Conservation (phyloP, 176 grass and related monocot species). For the Lolium perenne region DNA sequence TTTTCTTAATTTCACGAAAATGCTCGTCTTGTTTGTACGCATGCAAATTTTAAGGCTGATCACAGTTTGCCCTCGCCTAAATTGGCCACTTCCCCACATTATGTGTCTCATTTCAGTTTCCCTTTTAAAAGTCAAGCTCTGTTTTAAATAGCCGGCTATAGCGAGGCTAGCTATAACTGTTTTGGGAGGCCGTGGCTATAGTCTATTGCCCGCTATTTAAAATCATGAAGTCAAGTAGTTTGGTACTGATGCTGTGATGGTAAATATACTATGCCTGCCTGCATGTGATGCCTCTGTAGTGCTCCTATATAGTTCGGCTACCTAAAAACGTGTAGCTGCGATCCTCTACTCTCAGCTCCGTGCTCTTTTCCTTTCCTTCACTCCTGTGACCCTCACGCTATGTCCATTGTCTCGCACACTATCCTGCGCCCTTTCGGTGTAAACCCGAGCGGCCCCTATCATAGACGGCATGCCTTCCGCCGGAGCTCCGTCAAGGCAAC, state of each 20-base stretch:
- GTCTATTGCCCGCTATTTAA: too few species aligned
- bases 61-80: too few species aligned
- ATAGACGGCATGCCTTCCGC: background rate
- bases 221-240: background rate
- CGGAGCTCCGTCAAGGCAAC: background rate
- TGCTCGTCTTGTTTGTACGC: too few species aligned
- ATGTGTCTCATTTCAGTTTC: background rate
- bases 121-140: too few species aligned
- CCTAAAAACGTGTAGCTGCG: background rate
- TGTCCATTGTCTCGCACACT: slow-evolving; percentile 1
- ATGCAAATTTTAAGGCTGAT: too few species aligned
- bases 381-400: background rate
- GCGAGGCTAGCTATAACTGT: too few species aligned
- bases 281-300: too few species aligned
- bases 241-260: background rate
- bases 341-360: background rate
- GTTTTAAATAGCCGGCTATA: too few species aligned
- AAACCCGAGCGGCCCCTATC: background rate
- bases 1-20: too few species aligned
- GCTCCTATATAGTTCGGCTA: background rate
- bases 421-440: background rate
- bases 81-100: background rate
- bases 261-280: background rate
- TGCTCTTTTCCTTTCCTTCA: background rate
- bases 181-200: too few species aligned